These are phyloP conservation scores for Prunus dulcis DNA, from an alignment of 306 rosid genomes.

Conservation along the genomic window DNA sequence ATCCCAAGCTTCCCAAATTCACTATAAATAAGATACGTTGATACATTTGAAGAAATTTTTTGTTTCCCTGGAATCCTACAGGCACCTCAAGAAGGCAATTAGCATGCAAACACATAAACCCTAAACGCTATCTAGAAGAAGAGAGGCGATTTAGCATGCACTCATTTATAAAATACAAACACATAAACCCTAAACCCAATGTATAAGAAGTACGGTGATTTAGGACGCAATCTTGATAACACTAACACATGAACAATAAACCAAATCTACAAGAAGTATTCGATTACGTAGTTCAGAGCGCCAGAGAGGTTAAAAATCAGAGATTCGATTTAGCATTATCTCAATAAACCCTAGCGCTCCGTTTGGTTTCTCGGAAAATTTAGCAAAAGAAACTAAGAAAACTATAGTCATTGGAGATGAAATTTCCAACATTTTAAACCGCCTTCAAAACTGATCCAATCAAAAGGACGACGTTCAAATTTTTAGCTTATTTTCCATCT, in stretches of 20 bases:
- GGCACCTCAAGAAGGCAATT: not conserved
- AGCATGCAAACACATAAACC: not conserved
- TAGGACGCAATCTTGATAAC: not conserved
- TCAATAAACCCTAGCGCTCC: not conserved
- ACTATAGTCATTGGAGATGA: not conserved
- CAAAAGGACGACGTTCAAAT: not conserved
- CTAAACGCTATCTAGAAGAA: not conserved
- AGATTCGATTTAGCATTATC: not conserved
- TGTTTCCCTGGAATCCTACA: not conserved
- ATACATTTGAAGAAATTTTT: not conserved
- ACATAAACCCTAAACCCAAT: constrained; percentile 9
- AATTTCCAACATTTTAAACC: not conserved
- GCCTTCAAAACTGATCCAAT: not conserved
- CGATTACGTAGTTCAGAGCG: not conserved
- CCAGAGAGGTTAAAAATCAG: too few relatives aligned
- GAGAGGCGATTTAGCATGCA: not conserved
- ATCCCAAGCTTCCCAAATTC: not conserved
- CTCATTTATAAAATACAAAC: not conserved
- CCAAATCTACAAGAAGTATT: not conserved
- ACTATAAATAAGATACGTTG: not conserved
- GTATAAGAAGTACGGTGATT: not conserved
- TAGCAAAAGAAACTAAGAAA: not conserved
- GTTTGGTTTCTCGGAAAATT: not conserved
- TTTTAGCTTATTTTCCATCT: not conserved
- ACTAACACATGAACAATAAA: not conserved